A percentile compares a stretch with the other conserved stretches of the same genome.
Evolutionary conservation across 78 protist genomes (phyloP).

Genomic region (Creolimax fragrantissima): DNA sequence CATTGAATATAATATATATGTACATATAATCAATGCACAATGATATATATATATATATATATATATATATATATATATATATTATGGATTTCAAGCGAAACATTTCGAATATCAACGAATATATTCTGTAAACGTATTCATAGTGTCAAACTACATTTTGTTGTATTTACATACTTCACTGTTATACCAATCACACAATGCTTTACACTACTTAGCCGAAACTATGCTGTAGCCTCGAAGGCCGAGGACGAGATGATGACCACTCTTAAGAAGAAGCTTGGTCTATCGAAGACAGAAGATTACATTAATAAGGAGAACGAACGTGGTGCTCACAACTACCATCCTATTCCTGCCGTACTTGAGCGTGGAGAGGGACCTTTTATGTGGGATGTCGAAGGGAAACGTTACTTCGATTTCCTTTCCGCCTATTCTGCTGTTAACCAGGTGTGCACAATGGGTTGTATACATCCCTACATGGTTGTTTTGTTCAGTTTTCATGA

Average conservation of each 20-base stretch:
- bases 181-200: no score
- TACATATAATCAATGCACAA: no score
- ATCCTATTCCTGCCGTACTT: conserved; percentile 92
- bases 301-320: conserved; percentile 16
- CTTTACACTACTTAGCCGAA: no score
- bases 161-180: no score
- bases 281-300: background rate
- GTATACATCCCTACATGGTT: background rate
- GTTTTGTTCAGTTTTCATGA: no score
- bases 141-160: no score
- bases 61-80: no score
- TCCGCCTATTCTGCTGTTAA: conserved; percentile 92
- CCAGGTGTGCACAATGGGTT: conserved; percentile 46
- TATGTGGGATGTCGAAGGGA: conserved; percentile 93
- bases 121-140: no score
- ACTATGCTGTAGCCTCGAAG: background rate
- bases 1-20: no score
- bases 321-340: conserved; percentile 69
- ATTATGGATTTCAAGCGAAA: no score
- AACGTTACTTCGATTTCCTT: conserved; percentile 86
- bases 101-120: no score
- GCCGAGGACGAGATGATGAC: background rate
- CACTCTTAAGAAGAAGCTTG: background rate
- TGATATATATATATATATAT: no score
- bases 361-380: conserved; percentile 69